A percentile compares a stretch with the other conserved stretches of the same genome.
phyloP scores from a whole-genome alignment of 2,329 filamentous ascomycete species.

The Phyllosticta capitalensis region DNA sequence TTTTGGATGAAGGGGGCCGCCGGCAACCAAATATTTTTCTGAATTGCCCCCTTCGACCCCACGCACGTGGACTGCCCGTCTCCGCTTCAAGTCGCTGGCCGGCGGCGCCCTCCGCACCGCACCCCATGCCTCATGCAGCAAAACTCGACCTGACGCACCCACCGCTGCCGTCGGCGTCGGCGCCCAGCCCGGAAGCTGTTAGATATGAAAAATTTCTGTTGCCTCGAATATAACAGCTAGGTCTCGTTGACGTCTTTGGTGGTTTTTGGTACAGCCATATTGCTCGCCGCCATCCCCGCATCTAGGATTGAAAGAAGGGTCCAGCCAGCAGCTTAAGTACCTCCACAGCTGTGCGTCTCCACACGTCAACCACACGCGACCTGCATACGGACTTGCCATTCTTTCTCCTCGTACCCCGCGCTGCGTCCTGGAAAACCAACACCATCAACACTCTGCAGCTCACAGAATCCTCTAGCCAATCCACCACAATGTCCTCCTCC shows the following conservation, averaged over 20 bases:
- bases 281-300: no score
- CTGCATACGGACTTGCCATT: no score
- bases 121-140: background rate
- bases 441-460: no score
- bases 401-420: no score
- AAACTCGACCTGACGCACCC: background rate
- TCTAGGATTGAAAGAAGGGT: no score
- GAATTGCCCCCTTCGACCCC: background rate
- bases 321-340: no score
- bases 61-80: background rate
- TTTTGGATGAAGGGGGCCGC: background rate
- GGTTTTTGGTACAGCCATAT: no score
- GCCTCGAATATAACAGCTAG: background rate
- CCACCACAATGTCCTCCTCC: conserved; percentile 1
- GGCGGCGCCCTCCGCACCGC: background rate
- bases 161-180: background rate
- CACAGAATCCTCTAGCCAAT: background rate
- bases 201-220: background rate
- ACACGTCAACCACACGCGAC: no score
- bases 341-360: no score
- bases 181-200: background rate
- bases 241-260: no score
- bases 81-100: background rate
- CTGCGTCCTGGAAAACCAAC: no score
- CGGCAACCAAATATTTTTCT: conserved; percentile 10